Evolutionary conservation across 208 protist species (phyloP).

Genomic region (Acanthamoeba quina): DNA sequence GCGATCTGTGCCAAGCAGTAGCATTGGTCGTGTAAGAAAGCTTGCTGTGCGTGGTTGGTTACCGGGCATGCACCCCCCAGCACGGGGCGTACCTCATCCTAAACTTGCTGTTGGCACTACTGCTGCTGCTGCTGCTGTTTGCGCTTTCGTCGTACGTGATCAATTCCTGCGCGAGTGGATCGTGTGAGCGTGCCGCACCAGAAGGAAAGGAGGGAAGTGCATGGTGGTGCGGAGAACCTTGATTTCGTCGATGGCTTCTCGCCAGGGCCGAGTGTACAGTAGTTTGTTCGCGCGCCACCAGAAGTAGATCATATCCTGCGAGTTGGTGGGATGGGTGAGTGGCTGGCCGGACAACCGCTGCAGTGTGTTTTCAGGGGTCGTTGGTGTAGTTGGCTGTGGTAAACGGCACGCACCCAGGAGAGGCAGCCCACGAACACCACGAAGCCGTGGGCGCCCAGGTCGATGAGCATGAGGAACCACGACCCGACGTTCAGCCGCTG

Average conservation of each 20-base stretch:
- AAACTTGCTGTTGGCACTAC: background rate
- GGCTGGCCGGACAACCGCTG: background rate
- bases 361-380: no score
- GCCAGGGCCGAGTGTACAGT: background rate
- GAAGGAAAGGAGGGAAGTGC: background rate
- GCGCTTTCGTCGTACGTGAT: background rate
- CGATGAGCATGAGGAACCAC: conserved; percentile 47
- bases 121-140: background rate
- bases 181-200: background rate
- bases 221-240: background rate
- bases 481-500: background rate
- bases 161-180: background rate
- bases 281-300: conserved; percentile 3
- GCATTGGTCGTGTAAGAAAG: no score
- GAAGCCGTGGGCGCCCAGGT: background rate
- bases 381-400: background rate
- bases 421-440: background rate
- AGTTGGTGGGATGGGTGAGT: background rate
- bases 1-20: no score
- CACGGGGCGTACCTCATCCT: background rate
- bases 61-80: no score
- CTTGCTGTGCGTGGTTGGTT: no score
- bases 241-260: conserved; percentile 1
- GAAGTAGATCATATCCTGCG: background rate
- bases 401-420: background rate